Conservation (phyloP, 106 monocot species). For the Acorus gramineus region DNA sequence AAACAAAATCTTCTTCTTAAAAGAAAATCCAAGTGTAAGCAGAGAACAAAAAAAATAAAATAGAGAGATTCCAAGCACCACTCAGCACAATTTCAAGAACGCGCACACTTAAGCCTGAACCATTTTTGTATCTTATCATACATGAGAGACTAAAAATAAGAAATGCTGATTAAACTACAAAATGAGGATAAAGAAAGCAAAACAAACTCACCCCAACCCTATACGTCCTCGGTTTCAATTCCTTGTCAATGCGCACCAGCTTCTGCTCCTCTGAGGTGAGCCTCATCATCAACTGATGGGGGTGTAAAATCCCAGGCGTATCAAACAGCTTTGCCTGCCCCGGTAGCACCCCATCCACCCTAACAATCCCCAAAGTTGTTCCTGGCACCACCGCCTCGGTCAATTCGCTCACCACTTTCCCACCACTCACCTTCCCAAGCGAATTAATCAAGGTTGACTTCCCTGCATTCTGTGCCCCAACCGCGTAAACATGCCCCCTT, state of each 20-base stretch:
- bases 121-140: no score
- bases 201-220: conserved; percentile 53
- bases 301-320: conserved; percentile 84
- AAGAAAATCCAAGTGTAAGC: background rate
- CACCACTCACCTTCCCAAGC: conserved; percentile 48
- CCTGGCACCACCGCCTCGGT: conserved; percentile 96
- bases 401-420: conserved; percentile 29
- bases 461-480: conserved; percentile 93
- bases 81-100: no score
- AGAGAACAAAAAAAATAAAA: no score
- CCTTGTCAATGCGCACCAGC: conserved; percentile 65
- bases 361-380: conserved; percentile 77
- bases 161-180: background rate
- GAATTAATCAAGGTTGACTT: conserved; percentile 98
- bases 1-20: no score
- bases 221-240: conserved; percentile 76
- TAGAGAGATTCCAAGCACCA: no score
- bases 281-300: conserved; percentile 66
- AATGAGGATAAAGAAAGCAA: background rate
- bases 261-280: conserved; percentile 84
- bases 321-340: conserved; percentile 83
- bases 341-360: conserved; percentile 67
- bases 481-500: conserved; percentile 93
- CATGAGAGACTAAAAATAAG: background rate
- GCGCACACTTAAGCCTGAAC: no score